A percentile compares a stretch with the other conserved stretches of the same genome.
Evolutionary conservation across 352 stramenopile genomes (phyloP).

Genomic region (Phytophthora pini): DNA sequence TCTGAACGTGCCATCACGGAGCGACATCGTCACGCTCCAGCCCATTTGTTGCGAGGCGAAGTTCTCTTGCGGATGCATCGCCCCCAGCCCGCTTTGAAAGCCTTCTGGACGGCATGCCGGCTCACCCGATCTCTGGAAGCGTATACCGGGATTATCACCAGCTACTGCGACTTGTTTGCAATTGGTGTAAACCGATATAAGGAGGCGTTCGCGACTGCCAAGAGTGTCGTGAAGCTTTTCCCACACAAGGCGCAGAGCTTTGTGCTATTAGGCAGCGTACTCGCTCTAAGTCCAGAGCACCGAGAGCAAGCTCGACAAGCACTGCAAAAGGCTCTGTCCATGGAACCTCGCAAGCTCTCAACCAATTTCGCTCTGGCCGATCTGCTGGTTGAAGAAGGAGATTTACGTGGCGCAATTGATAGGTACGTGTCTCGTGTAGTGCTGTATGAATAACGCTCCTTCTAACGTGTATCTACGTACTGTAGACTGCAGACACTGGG

Average conservation of each 20-base stretch:
- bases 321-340: conserved; percentile 61
- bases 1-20: conserved; percentile 66
- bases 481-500: conserved; percentile 50
- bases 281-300: conserved; percentile 70
- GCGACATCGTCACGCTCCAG: conserved; percentile 48
- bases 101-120: conserved; percentile 73
- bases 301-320: conserved; percentile 63
- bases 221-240: conserved; percentile 73
- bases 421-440: conserved; percentile 34
- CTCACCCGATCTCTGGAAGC: conserved; percentile 69
- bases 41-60: conserved; percentile 67
- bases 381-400: conserved; percentile 65
- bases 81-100: conserved; percentile 65
- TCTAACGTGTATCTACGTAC: neutral
- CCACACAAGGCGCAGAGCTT: conserved; percentile 75
- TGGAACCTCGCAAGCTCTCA: conserved; percentile 67
- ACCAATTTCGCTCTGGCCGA: conserved; percentile 78
- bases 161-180: conserved; percentile 73
- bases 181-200: conserved; percentile 77
- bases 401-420: conserved; percentile 62
- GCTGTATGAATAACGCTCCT: no score
- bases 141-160: conserved; percentile 75
- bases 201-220: conserved; percentile 72
- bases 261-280: conserved; percentile 75
- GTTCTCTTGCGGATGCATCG: conserved; percentile 65